A percentile compares a stretch with the other conserved stretches of the same genome.
Conservation (phyloP, 2,329 filamentous ascomycete genomes). For the Cyclaneusma minus region DNA sequence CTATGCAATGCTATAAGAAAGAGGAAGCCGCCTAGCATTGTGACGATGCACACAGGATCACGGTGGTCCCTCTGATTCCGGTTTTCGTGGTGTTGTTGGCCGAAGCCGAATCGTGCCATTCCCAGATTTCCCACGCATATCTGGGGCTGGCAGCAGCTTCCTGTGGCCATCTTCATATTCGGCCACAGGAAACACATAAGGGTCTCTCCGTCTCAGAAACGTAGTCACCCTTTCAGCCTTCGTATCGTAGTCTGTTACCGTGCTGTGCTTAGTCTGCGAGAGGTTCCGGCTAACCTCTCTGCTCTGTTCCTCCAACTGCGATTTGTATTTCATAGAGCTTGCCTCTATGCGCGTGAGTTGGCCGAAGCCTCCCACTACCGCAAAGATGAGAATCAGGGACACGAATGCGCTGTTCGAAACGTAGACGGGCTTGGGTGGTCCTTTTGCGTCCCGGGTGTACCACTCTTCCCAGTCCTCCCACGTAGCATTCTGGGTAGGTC, state of each 20-base stretch:
- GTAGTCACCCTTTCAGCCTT: slow-evolving; percentile 56
- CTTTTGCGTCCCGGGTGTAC: slow-evolving; percentile 36
- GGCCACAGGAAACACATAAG: too few species aligned
- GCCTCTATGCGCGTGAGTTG: slow-evolving; percentile 57
- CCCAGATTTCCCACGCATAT: slow-evolving; percentile 1
- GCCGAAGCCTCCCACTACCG: slow-evolving; percentile 52
- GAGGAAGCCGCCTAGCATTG: too few species aligned
- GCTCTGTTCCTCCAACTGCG: slow-evolving; percentile 49
- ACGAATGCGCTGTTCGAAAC: slow-evolving; percentile 72
- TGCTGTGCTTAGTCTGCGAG: slow-evolving; percentile 34
- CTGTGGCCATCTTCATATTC: neutral
- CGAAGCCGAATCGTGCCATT: too few species aligned
- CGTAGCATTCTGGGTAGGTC: slow-evolving; percentile 62
- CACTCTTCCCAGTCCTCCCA: slow-evolving; percentile 97
- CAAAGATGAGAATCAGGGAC: slow-evolving; percentile 51
- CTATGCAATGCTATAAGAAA: too few species aligned
- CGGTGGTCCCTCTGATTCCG: too few species aligned
- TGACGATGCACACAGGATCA: too few species aligned
- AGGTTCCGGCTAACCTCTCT: slow-evolving; percentile 49
- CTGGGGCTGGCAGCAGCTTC: slow-evolving; percentile 2
- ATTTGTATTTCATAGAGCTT: slow-evolving; percentile 45
- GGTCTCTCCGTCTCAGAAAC: slow-evolving; percentile 62
- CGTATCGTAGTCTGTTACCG: slow-evolving; percentile 32
- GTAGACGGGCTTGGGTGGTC: slow-evolving; percentile 39
- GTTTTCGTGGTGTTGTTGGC: too few species aligned